Evolutionary conservation across 1,139 yeast genomes (phyloP).

Genomic region (Spencermartinsiella ligniputridi): DNA sequence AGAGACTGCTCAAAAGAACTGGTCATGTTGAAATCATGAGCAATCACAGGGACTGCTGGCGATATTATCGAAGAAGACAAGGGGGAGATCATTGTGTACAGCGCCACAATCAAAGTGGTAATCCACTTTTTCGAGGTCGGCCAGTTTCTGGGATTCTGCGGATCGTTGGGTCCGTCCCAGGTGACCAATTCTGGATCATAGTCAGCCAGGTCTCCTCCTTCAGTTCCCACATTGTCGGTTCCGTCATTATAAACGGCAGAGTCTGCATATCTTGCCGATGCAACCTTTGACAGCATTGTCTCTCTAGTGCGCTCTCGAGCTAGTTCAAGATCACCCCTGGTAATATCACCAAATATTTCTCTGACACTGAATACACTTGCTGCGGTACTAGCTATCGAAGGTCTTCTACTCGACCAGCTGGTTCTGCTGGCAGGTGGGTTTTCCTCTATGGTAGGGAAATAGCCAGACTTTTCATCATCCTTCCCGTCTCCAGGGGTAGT

Average conservation of each 20-base stretch:
- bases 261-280: conserved; percentile 15
- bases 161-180: conserved; percentile 62
- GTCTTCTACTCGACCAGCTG: conserved; percentile 1
- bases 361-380: conserved; percentile 16
- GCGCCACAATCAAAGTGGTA: conserved; percentile 47
- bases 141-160: conserved; percentile 62
- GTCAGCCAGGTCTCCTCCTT: conserved; percentile 46
- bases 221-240: conserved; percentile 24
- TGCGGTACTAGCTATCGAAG: neutral
- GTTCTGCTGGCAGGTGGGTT: neutral
- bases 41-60: conserved; percentile 50
- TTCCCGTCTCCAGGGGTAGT: conserved; percentile 4
- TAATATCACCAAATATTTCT: conserved; percentile 26
- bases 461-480: conserved; percentile 6
- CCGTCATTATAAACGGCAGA: conserved; percentile 17
- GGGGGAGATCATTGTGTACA: conserved; percentile 54
- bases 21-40: conserved; percentile 41
- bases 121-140: conserved; percentile 36
- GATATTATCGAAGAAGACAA: conserved; percentile 57
- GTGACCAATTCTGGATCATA: conserved; percentile 61
- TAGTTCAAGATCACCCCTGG: conserved; percentile 19
- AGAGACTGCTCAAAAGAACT: conserved; percentile 42
- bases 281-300: conserved; percentile 22
- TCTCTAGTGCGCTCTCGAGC: conserved; percentile 29
- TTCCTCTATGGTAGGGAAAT: conserved; percentile 7